Evolutionary conservation across 108 stramenopile genomes (phyloP), one percentile per base, ranked within the genome.

Genomic region (Nitzschia palea): DNA sequence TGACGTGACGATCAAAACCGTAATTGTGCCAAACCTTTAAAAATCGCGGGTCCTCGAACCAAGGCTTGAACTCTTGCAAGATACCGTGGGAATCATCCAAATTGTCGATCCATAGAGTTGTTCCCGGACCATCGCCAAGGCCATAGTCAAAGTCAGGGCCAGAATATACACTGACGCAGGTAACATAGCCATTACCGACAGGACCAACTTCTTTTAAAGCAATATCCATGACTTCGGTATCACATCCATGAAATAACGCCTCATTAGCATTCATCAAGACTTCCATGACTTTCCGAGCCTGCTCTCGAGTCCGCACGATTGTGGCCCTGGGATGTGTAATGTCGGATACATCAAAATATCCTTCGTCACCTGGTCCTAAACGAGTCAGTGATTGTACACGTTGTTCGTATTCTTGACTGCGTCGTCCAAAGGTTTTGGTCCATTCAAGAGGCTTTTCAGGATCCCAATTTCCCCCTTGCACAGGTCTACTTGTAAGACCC

Each of bases 21-120:
- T 97, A 97, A 77, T 99, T 98, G 79, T 99, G 98, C 96, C 96
- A 99, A 5, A 96, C 89, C 79, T 97, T 98, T 35, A 90, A 64
- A 43, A 79, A 67, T 2, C 44, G 44, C 15, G 65, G 52, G 73
- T 87, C 76, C 62, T 95, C 96, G 40, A 99, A 88, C 80, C 88
- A 97, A 14, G 65, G 62, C 50, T 84, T 82, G 68, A 99, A 97
- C 36, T 88, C 87, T 55, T 97, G 74, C 54, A 99, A 72, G 27
- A 97, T 56, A 1, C 93, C 96, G 37, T 63, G 71, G 17, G 87
- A 78, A 59, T 94, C 94, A 59, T 95, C 94, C 29, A 94, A 45
- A 70, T 95, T 95, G 65, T 98, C 98, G 29, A 98, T 85, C 95
- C 94, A 97, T 32, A 97, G 61, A 25, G 73, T 79, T 10, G 80